Evolutionary conservation across 768 basidiomycete genomes (phyloP).

Genomic region (Calocybe gangraenosa): DNA sequence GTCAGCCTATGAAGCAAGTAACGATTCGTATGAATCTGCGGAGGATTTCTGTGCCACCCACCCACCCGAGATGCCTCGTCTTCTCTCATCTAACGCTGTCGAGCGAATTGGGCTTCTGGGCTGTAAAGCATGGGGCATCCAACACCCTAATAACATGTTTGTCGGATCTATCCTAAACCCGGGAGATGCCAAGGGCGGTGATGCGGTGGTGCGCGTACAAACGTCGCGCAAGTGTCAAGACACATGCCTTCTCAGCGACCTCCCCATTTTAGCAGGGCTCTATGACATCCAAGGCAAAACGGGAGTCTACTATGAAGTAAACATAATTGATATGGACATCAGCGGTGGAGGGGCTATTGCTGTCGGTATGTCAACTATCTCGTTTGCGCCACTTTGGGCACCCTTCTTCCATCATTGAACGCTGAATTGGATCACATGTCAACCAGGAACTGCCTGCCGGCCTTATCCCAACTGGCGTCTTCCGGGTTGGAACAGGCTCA

Average conservation of each 20-base stretch:
- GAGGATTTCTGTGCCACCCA: conserved; percentile 43
- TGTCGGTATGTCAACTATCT: conserved; percentile 35
- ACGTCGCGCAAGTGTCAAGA: conserved; percentile 42
- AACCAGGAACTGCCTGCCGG: conserved; percentile 58
- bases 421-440: too few relatives aligned
- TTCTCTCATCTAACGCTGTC: conserved; percentile 49
- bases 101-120: conserved; percentile 47
- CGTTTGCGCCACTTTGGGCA: neutral
- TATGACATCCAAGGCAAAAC: conserved; percentile 50
- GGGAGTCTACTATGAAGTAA: conserved; percentile 64
- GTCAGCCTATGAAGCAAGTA: conserved; percentile 46
- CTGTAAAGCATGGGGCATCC: conserved; percentile 51
- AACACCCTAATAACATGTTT: conserved; percentile 37
- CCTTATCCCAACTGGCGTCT: conserved; percentile 65
- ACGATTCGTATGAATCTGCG: conserved; percentile 50
- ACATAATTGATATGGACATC: conserved; percentile 47
- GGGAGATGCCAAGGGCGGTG: conserved; percentile 27
- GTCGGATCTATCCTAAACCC: conserved; percentile 35
- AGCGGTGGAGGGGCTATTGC: conserved; percentile 42
- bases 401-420: too few relatives aligned
- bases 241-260: conserved; percentile 51
- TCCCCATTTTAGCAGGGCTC: conserved; percentile 57
- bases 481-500: conserved; percentile 69
- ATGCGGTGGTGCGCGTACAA: conserved; percentile 35
- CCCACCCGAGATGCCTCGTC: conserved; percentile 34